These are phyloP conservation scores for Aspergillus fischeri DNA, from an alignment of 2,329 filamentous ascomycete species.

Conservation along the genomic window DNA sequence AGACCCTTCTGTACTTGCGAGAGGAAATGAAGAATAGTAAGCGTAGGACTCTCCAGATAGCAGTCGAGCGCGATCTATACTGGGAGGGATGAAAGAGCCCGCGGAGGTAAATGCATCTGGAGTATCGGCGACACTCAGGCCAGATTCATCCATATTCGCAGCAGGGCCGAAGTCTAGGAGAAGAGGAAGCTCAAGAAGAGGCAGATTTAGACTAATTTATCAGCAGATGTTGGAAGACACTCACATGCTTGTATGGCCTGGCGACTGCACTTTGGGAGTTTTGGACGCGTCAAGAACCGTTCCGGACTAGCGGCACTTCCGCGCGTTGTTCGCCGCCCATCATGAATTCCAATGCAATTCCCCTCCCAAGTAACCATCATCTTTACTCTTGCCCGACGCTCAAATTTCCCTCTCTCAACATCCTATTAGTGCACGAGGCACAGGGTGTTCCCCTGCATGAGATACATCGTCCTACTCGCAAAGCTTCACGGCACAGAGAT, in stretches of 20 bases:
- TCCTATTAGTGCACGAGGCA: background rate
- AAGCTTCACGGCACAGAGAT: background rate
- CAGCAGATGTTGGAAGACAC: background rate
- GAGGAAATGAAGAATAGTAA: constrained; percentile 66
- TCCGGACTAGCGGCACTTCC: constrained; percentile 31
- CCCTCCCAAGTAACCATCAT: constrained; percentile 11
- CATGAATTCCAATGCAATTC: constrained; percentile 17
- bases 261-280: background rate
- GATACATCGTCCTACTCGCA: background rate
- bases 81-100: constrained; percentile 62
- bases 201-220: constrained; percentile 5
- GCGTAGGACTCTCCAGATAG: constrained; percentile 65
- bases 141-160: constrained; percentile 32
- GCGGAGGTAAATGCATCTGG: constrained; percentile 31
- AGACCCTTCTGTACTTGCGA: constrained; percentile 45
- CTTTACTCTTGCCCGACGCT: constrained; percentile 15
- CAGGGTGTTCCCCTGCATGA: background rate
- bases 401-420: constrained; percentile 2
- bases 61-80: constrained; percentile 55
- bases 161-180: background rate
- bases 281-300: constrained; percentile 31
- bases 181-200: background rate
- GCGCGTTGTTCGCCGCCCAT: constrained; percentile 19
- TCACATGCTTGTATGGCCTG: background rate
- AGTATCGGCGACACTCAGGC: constrained; percentile 21